Evolutionary conservation across 176 grass and related monocot genomes (phyloP), one percentile per base, ranked within the genome.

Genomic region (Oryza australiensis): DNA sequence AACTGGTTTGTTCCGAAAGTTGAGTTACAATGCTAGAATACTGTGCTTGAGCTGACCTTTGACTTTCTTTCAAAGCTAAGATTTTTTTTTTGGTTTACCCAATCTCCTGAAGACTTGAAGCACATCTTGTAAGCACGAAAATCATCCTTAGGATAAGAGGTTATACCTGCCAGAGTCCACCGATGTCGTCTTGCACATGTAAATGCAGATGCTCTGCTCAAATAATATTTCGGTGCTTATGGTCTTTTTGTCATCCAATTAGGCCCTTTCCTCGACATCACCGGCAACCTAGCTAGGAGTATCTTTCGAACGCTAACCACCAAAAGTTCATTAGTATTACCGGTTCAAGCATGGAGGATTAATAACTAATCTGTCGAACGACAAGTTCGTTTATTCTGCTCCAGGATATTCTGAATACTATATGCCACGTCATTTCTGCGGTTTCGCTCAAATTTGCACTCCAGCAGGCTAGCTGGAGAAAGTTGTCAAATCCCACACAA

Each of bases 231-330:
- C 41, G 26, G 10, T 4, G 3, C 51, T 55, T 49, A 20, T 16
- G 4, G 48, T 5, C 5, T 28, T 37, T 40, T 68, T 15, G 0
- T 3, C 38, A 60, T 59, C 27, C 30, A 60, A 32, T 24, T 42
- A 62, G 7, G 23, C 20, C 0, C 23, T 48, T 73, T 41, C 67
- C 66, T 79, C 66, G 83, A 62, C n/a, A 80, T 86, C 68, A 80
- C 53, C 84, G 68, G 59, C 1, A 13, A 73, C 59, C 26, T 70
- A 70, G 9, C 12, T 53, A 20, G 51, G 10, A 42, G 35, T 12
- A 35, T 30, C 68, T 86, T 73, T 29, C 76, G 53, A 73, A 80
- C 59, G 13, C 68, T 86, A 66, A 30, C 9, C 59, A 66, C 16
- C 84, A 79, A 53, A 32, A 8, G 15, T 46, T n/a, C 68, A 42